Evolutionary conservation across 2,329 filamentous ascomycete species (phyloP).

Genomic region (Keithomyces neogunnii): DNA sequence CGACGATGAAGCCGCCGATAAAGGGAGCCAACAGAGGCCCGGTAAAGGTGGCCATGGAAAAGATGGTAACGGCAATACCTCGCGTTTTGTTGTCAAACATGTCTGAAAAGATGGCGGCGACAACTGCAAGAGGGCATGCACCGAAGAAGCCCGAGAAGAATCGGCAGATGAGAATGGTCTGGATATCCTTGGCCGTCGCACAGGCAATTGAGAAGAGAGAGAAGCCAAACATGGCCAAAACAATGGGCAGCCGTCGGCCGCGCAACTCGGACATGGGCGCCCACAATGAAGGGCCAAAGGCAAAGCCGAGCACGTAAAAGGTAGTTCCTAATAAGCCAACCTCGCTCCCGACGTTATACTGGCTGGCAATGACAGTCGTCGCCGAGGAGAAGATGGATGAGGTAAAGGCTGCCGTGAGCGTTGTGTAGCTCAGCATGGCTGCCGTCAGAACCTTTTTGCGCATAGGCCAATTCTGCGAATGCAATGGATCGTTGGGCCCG

Average conservation of each 20-base stretch:
- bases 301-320: slow-evolving; percentile 64
- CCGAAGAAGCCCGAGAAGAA: slow-evolving; percentile 70
- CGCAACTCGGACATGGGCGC: slow-evolving; percentile 65
- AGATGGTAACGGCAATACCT: slow-evolving; percentile 37
- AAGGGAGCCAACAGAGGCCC: slow-evolving; percentile 61
- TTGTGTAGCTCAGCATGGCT: slow-evolving; percentile 64
- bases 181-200: slow-evolving; percentile 58
- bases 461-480: slow-evolving; percentile 80
- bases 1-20: slow-evolving; percentile 58
- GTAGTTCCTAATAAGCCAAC: slow-evolving; percentile 59
- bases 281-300: slow-evolving; percentile 62
- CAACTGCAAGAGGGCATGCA: slow-evolving; percentile 59
- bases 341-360: slow-evolving; percentile 53
- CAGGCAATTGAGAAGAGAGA: slow-evolving; percentile 58
- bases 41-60: slow-evolving; percentile 48
- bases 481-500: slow-evolving; percentile 71
- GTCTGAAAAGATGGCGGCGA: slow-evolving; percentile 64
- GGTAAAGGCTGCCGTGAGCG: slow-evolving; percentile 61
- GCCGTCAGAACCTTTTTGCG: slow-evolving; percentile 67
- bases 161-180: slow-evolving; percentile 60
- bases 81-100: slow-evolving; percentile 59
- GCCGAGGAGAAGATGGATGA: slow-evolving; percentile 69
- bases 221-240: slow-evolving; percentile 59
- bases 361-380: slow-evolving; percentile 43
- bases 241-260: slow-evolving; percentile 55